Evolutionary conservation across 768 basidiomycete genomes (phyloP).

Genomic region (Mycena belliarum): DNA sequence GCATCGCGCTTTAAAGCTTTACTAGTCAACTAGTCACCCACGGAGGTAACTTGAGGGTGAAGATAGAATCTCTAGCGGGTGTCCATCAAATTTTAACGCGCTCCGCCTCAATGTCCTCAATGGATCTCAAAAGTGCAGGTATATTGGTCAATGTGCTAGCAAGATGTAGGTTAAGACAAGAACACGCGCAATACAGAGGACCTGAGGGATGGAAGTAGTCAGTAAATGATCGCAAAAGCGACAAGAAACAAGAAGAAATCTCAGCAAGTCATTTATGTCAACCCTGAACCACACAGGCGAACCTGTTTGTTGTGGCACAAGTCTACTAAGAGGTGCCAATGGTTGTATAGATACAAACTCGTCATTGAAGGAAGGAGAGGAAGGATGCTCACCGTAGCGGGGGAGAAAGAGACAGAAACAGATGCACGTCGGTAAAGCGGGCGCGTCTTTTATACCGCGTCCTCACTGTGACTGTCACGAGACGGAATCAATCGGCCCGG

Average conservation of each 20-base stretch:
- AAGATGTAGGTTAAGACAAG: too few relatives aligned
- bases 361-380: conserved; percentile 49
- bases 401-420: background rate
- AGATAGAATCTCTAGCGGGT: too few relatives aligned
- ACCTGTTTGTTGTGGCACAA: conserved; percentile 41
- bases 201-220: conserved; percentile 7
- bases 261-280: conserved; percentile 89
- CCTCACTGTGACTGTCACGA: background rate
- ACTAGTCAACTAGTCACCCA: too few relatives aligned
- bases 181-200: background rate
- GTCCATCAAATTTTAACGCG: too few relatives aligned
- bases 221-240: background rate
- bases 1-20: too few relatives aligned
- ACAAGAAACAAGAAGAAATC: conserved; percentile 56
- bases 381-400: conserved; percentile 28
- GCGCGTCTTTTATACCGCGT: background rate
- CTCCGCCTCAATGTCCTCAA: too few relatives aligned
- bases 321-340: conserved; percentile 96
- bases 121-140: too few relatives aligned
- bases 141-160: too few relatives aligned
- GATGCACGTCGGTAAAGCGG: background rate
- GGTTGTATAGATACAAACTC: conserved; percentile 73
- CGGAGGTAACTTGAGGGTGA: too few relatives aligned
- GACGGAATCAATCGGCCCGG: too few relatives aligned
- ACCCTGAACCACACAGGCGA: conserved; percentile 49